Base-by-base conservation (phyloP, 2,329 filamentous ascomycete genomes). In the Ophiostoma himal-ulmi region DNA sequence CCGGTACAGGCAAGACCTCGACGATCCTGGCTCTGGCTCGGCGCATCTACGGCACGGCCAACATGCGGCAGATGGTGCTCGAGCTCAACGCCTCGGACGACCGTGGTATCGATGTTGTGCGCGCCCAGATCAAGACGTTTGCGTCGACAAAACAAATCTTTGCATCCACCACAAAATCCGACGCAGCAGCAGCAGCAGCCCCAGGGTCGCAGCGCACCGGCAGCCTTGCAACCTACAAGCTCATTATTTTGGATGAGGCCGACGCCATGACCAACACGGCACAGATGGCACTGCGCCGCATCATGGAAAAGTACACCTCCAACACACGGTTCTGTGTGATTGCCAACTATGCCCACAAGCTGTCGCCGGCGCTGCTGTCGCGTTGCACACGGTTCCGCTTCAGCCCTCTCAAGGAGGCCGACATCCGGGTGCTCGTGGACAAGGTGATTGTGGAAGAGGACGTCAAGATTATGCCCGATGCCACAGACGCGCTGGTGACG, bases 91-190 rank as follows among this genome's bases (percentile, higher is more conserved):
- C 95, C 57, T 97, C 93, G 67, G 95, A 99, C 78, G 95, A 99
- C 79, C 87, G 95, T 80, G 95, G 95, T 77, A 99, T 99, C 79
- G 95, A 99, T 75, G 95, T 99, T 1, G 95, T 99, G 70, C 88
- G 94, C 74, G 95, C 99, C 82, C 95, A 99, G 81, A 99, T 99
- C 86, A 99, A 98, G 85, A 99, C 95, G 0, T 99, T 99, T 81
- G 94, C 93, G 57, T 96, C 92, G 75, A 99, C 95, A 8, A 97
- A 96, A 80, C 95, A 99, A 78, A 99, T 99, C 76, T 99, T 99
- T 82, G 84, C 82, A 17, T n/a, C 48, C 8, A 7, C 37, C 8
- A 7, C 52, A 77, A 83, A 5, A 73, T 78, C 41, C 76, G 82
- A 41, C 80, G 85, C 13, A 41, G 34, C 44, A n/a, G 30, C 17